Evolutionary conservation across 2,329 filamentous ascomycete genomes (phyloP).

Genomic region (Cordyceps fumosorosea): DNA sequence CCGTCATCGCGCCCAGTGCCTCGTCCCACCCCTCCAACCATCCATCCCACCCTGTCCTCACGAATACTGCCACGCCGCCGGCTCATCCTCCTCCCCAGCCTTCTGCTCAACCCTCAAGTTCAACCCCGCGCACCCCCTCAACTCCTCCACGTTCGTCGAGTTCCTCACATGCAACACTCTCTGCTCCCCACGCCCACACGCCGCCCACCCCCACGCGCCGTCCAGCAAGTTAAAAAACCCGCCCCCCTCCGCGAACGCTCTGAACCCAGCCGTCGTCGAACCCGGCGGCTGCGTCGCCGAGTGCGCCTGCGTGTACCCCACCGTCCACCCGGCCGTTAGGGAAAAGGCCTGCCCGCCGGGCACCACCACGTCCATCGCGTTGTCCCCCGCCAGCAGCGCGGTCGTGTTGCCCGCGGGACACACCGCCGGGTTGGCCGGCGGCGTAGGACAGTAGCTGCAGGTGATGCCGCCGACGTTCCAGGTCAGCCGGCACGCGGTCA

Average conservation of each 20-base stretch:
- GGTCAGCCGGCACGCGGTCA: slow-evolving; percentile 23
- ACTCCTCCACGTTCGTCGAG: slow-evolving; percentile 2
- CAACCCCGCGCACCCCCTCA: slow-evolving; percentile 6
- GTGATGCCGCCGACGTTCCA: slow-evolving; percentile 23
- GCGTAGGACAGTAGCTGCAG: slow-evolving; percentile 13
- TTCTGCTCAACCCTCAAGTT: slow-evolving; percentile 5
- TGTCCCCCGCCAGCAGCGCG: slow-evolving; percentile 17
- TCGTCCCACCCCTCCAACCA: not conserved
- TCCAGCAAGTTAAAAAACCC: slow-evolving; percentile 22
- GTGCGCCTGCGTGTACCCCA: slow-evolving; percentile 29
- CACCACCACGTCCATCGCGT: slow-evolving; percentile 24
- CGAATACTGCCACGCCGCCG: slow-evolving; percentile 12
- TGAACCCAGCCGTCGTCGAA: slow-evolving; percentile 21
- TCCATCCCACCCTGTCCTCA: not conserved
- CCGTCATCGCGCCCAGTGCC: not conserved
- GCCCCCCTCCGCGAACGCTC: slow-evolving; percentile 25
- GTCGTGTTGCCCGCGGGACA: slow-evolving; percentile 25
- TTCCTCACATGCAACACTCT: slow-evolving; percentile 9
- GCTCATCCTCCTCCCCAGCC: not conserved
- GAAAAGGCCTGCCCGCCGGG: slow-evolving; percentile 28
- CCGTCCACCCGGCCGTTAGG: slow-evolving; percentile 22
- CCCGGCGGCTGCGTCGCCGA: slow-evolving; percentile 24
- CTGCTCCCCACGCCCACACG: slow-evolving; percentile 1
- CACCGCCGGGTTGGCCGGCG: slow-evolving; percentile 11
- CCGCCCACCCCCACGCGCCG: slow-evolving; percentile 10